Percentiles rank a stretch among this genome's conserved stretches.
Evolutionary conservation across 148 eudicot species (phyloP).

Genomic region (Silene latifolia): DNA sequence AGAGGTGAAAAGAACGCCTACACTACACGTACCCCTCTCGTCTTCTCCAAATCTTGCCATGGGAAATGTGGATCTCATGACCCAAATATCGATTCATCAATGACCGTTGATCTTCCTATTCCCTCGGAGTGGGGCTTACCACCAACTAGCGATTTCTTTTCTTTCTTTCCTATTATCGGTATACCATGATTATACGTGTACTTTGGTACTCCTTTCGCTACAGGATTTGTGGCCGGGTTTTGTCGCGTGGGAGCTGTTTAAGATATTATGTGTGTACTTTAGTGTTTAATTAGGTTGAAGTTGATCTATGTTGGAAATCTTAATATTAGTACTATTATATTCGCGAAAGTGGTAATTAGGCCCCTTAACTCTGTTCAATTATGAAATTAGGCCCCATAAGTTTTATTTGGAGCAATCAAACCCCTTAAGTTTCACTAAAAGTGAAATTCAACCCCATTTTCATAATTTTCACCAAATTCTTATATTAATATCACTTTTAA

Average conservation of each 20-base stretch:
- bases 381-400: too few relatives aligned
- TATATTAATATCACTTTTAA: too few relatives aligned
- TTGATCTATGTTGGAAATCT: background rate
- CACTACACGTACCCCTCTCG: slow-evolving; percentile 39
- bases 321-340: too few relatives aligned
- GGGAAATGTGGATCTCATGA: slow-evolving; percentile 27
- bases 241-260: background rate
- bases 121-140: slow-evolving; percentile 78
- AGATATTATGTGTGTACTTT: background rate
- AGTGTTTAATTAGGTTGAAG: background rate
- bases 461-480: too few relatives aligned
- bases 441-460: too few relatives aligned
- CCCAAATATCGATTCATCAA: slow-evolving; percentile 40
- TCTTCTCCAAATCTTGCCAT: slow-evolving; percentile 54
- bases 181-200: slow-evolving; percentile 53
- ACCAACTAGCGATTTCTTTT: slow-evolving; percentile 58
- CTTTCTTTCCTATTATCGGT: slow-evolving; percentile 72
- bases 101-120: slow-evolving; percentile 58
- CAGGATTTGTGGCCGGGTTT: background rate
- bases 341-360: too few relatives aligned
- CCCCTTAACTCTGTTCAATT: too few relatives aligned
- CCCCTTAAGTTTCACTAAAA: too few relatives aligned
- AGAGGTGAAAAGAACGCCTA: slow-evolving; percentile 26
- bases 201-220: too few relatives aligned
- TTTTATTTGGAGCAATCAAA: too few relatives aligned